Conservation (phyloP, 768 basidiomycete genomes). For the Hydnum rufescens region DNA sequence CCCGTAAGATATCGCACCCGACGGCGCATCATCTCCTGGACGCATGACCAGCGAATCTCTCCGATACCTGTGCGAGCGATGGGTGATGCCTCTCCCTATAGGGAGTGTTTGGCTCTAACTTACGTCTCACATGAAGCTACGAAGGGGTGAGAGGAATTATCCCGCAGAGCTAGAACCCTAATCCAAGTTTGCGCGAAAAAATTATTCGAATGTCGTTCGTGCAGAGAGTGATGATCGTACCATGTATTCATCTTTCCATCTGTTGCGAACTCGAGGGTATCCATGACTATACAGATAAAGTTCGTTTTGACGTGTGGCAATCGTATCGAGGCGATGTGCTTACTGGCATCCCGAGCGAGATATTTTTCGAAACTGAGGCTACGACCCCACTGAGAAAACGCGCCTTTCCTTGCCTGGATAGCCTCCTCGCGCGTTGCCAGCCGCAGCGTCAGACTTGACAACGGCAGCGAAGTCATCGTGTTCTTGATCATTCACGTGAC, state of each 20-base stretch:
- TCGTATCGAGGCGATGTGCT: too few relatives aligned
- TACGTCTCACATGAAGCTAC: background rate
- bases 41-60: background rate
- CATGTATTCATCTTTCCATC: background rate
- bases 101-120: background rate
- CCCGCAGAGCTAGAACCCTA: background rate
- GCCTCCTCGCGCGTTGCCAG: background rate
- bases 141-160: background rate
- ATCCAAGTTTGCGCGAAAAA: background rate
- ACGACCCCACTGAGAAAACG: background rate
- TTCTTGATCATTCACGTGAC: too few relatives aligned
- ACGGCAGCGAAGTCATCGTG: background rate
- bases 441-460: background rate
- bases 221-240: background rate
- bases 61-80: background rate
- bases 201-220: background rate
- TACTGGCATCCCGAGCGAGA: background rate
- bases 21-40: background rate
- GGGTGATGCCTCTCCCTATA: background rate
- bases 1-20: background rate
- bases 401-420: background rate
- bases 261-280: background rate
- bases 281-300: too few relatives aligned
- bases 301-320: too few relatives aligned
- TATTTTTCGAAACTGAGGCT: background rate